Evolutionary conservation across 495 filamentous ascomycete genomes (phyloP).

Genomic region (Bacidia gigantensis): DNA sequence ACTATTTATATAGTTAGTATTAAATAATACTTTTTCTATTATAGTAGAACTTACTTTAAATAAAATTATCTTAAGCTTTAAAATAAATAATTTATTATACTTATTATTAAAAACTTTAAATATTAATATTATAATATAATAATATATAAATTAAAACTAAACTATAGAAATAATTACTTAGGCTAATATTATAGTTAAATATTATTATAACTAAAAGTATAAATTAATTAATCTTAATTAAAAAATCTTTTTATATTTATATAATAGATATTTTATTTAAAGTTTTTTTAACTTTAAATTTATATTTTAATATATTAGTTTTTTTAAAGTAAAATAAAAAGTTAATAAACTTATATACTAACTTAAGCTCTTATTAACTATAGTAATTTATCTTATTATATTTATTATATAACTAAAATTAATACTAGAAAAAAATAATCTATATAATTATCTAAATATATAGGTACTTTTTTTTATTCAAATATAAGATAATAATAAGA

Average conservation of each 20-base stretch:
- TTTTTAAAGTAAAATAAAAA: background rate
- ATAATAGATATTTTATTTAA: background rate
- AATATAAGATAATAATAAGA: background rate
- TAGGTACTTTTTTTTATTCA: background rate
- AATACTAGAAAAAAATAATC: background rate
- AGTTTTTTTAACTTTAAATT: constrained; percentile 13
- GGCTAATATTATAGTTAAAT: background rate
- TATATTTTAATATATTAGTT: constrained; percentile 3
- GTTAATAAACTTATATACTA: background rate
- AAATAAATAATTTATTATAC: background rate
- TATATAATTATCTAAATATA: background rate
- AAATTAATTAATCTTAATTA: background rate
- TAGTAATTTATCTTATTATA: background rate
- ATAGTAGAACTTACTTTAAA: no score
- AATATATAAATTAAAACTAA: background rate
- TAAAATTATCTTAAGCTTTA: no score
- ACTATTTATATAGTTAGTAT: background rate
- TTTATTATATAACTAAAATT: background rate
- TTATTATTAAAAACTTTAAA: background rate
- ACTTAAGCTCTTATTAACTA: background rate
- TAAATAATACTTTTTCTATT: no score
- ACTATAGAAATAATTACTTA: background rate
- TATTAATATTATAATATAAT: background rate
- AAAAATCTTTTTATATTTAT: background rate
- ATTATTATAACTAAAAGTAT: background rate